Base-by-base conservation (phyloP, 345 rosid genomes). In the Psidium friedrichsthalianum region DNA sequence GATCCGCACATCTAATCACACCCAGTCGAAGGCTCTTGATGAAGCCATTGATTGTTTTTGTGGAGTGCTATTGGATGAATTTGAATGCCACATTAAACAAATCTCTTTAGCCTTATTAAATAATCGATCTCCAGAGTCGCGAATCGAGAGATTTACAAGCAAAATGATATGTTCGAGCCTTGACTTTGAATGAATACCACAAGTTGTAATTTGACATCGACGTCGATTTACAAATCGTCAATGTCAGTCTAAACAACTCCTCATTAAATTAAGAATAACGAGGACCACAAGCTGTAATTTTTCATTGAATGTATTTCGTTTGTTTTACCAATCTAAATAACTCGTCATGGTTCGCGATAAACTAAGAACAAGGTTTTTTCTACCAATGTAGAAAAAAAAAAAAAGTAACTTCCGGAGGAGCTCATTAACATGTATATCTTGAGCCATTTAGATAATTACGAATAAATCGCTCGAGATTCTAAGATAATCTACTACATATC, bases 121-220 rank as follows among this genome's bases (percentile, higher is more conserved):
- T 15, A 64, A 32, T 27, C 44, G 2, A 29, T 1, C 6, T 0
- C 11, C 14, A 6, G 15, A 13, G 21, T 27, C 74, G 0, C 16
- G 2, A 1, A 2, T 1, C n/a, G 6, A n/a, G 5, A 61, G 11
- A 29, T 61, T 61, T 10, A 1, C 2, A 1, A 59, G 11, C 44
- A 16, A 29, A 27, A 64, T 29, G 1, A 15, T 15, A 3, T 1
- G 12, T 1, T 3, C 11, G 1, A 16, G 22, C 11, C 5, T 16
- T 7, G 8, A 16, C 22, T 3, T 64, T 8, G 11, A 8, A 32
- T 9, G 44, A 64, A 3, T 20, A 32, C 16, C 22, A 2, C 0
- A 6, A 3, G 24, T 32, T 5, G 1, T 8, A 2, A 64, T 32
- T 64, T 1, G 1, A 64, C 5, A 8, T 64, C 1, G 6, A 32